Evolutionary conservation across 2,329 filamentous ascomycete genomes (phyloP).

Genomic region (Westerdykella ornata): DNA sequence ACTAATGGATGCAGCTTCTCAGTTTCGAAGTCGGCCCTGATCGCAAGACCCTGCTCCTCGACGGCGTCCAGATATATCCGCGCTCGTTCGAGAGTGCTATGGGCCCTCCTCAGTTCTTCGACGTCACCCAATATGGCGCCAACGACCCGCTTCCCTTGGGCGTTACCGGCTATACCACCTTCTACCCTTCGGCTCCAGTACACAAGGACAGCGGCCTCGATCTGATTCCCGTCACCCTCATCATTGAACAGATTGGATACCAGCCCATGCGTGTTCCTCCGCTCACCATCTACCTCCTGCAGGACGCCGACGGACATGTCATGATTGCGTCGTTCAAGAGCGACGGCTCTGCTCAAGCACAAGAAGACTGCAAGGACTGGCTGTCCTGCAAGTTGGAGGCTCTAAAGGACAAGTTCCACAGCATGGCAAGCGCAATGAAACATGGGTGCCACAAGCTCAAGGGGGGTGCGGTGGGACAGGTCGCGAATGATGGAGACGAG

Average conservation of each 20-base stretch:
- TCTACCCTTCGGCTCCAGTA: slow-evolving; percentile 1
- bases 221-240: slow-evolving; percentile 36
- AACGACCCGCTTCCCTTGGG: slow-evolving; percentile 25
- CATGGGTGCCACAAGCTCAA: slow-evolving; percentile 34
- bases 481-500: neutral
- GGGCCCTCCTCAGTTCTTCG: slow-evolving; percentile 11
- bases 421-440: slow-evolving; percentile 27
- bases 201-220: slow-evolving; percentile 28
- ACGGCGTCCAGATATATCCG: slow-evolving; percentile 36
- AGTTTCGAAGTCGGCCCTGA: slow-evolving; percentile 33
- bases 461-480: slow-evolving; percentile 29
- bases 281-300: slow-evolving; percentile 34
- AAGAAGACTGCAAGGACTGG: slow-evolving; percentile 34
- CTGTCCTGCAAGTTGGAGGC: slow-evolving; percentile 40
- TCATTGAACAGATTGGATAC: slow-evolving; percentile 31
- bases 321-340: slow-evolving; percentile 35
- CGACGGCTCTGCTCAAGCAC: slow-evolving; percentile 10
- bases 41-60: slow-evolving; percentile 29
- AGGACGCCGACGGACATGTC: slow-evolving; percentile 31
- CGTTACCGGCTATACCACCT: slow-evolving; percentile 29
- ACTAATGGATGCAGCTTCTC: slow-evolving; percentile 24
- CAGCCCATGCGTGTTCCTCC: slow-evolving; percentile 26
- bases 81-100: slow-evolving; percentile 19
- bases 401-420: slow-evolving; percentile 32
- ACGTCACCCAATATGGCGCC: slow-evolving; percentile 24